Conservation (phyloP, 2,329 filamentous ascomycete genomes). For the Diaporthe ilicicola region DNA sequence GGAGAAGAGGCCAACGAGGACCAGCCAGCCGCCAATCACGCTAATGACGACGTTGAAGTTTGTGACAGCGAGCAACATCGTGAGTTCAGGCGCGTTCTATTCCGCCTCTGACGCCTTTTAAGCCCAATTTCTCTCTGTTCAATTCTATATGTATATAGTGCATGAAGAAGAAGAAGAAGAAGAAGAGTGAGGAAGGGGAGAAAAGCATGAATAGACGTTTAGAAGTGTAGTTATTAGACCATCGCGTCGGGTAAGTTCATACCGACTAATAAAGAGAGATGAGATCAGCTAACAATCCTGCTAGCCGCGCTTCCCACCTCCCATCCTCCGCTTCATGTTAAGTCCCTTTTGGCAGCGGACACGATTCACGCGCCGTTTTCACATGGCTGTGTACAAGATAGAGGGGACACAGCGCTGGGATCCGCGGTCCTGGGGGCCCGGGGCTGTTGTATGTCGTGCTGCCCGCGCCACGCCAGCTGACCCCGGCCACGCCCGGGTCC, state of each 20-base stretch:
- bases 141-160: background rate
- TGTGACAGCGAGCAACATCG: constrained; percentile 47
- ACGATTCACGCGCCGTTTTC: background rate
- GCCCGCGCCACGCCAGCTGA: background rate
- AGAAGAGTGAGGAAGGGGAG: background rate
- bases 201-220: too few relatives aligned
- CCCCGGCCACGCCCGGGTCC: too few relatives aligned
- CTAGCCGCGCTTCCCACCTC: constrained; percentile 3
- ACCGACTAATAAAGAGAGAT: background rate
- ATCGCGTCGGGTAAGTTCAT: background rate
- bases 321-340: background rate
- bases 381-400: background rate
- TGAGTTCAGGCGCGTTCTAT: background rate
- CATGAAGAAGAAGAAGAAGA: background rate
- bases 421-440: background rate
- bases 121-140: too few relatives aligned
- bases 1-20: constrained; percentile 86
- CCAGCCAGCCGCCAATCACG: constrained; percentile 85
- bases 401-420: background rate
- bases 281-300: background rate
- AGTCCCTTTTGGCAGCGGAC: background rate
- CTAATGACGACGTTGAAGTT: constrained; percentile 89
- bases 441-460: background rate
- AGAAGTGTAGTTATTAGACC: too few relatives aligned
- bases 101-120: background rate